These are phyloP conservation scores for Phytophthora boehmeriae DNA, from an alignment of 352 stramenopile species.

Conservation along the genomic window DNA sequence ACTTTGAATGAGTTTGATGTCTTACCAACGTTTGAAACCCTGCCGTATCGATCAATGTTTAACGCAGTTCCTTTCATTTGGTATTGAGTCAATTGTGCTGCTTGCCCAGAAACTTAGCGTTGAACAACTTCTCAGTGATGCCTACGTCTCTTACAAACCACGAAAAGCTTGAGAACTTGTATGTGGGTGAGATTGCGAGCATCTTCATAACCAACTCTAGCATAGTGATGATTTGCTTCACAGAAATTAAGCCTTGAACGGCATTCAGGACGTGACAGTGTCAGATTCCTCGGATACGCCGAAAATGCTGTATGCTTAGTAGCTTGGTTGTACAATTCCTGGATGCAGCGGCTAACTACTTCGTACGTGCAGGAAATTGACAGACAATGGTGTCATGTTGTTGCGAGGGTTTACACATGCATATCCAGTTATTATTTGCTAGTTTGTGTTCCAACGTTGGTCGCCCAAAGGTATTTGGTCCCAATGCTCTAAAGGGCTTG, in stretches of 20 bases:
- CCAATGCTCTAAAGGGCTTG: too few species aligned
- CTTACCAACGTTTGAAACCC: conserved; percentile 24
- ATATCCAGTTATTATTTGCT: too few species aligned
- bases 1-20: conserved; percentile 16
- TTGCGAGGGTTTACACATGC: too few species aligned
- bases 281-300: conserved; percentile 15
- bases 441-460: too few species aligned
- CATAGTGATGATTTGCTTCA: neutral
- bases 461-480: too few species aligned
- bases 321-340: neutral
- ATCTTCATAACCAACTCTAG: neutral
- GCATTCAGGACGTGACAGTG: conserved; percentile 17
- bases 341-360: neutral
- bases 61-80: neutral
- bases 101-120: conserved; percentile 21
- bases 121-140: conserved; percentile 26
- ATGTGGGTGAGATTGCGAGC: conserved; percentile 4
- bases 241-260: conserved; percentile 31
- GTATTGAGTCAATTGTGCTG: conserved; percentile 1
- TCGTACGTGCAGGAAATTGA: conserved; percentile 21
- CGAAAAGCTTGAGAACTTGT: conserved; percentile 19
- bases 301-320: conserved; percentile 18
- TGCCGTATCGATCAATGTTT: conserved; percentile 12
- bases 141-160: conserved; percentile 11
- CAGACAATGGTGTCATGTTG: conserved; percentile 17